Percentiles rank a stretch among this genome's conserved stretches.
Conservation (phyloP, 305 asterid species). For the Stenogyne calaminthoides region DNA sequence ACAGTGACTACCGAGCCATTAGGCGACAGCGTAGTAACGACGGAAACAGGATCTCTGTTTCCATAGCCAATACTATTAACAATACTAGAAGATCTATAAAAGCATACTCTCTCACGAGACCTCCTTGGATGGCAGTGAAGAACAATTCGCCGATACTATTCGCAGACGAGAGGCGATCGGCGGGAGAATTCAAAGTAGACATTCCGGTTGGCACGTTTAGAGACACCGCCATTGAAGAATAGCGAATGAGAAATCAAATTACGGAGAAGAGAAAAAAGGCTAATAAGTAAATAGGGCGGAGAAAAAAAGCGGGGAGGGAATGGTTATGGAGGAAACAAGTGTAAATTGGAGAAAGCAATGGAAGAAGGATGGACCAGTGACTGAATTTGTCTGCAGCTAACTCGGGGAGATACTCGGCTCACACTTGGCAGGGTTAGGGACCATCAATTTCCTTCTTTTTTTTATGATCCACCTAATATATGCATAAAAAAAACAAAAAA, state of each 20-base stretch:
- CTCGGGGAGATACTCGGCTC: background rate
- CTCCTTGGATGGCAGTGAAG: constrained; percentile 26
- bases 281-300: background rate
- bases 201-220: constrained; percentile 40
- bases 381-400: background rate
- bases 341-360: background rate
- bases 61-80: constrained; percentile 26
- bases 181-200: constrained; percentile 30
- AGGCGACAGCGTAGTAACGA: constrained; percentile 29
- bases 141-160: constrained; percentile 36
- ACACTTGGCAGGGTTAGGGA: constrained; percentile 32
- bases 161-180: constrained; percentile 42
- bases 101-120: constrained; percentile 13
- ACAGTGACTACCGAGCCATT: constrained; percentile 41
- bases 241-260: background rate
- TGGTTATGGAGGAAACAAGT: background rate
- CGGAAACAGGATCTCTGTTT: constrained; percentile 30
- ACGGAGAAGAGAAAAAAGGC: background rate
- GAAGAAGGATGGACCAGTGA: background rate
- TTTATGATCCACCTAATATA: background rate
- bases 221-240: constrained; percentile 40
- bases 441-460: background rate
- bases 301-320: constrained; percentile 3
- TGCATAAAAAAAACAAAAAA: too few species aligned
- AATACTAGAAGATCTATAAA: constrained; percentile 22